Conservation (phyloP, 352 stramenopile genomes). For the Phytopythium litorale region DNA sequence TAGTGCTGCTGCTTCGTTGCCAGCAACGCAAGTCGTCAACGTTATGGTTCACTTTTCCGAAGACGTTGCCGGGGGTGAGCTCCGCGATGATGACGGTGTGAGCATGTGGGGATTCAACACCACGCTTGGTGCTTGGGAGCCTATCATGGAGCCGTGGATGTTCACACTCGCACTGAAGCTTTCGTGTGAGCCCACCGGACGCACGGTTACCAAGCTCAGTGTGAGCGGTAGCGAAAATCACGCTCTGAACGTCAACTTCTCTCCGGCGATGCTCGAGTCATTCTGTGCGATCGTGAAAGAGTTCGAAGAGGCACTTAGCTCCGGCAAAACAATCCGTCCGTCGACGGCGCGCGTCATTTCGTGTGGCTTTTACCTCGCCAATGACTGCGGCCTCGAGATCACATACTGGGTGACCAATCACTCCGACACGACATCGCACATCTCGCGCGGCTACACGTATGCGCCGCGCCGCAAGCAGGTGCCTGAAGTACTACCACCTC, state of each 20-base stretch:
- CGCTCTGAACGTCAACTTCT: conserved; percentile 69
- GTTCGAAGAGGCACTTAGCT: conserved; percentile 35
- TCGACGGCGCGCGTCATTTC: conserved; percentile 68
- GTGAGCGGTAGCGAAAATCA: conserved; percentile 53
- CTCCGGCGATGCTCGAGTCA: conserved; percentile 54
- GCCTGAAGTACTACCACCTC: conserved; percentile 40
- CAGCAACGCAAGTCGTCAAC: conserved; percentile 15
- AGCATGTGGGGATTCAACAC: conserved; percentile 81
- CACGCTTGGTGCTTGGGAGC: conserved; percentile 71
- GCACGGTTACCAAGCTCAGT: conserved; percentile 46
- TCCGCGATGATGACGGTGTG: conserved; percentile 63
- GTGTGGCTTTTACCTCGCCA: conserved; percentile 77
- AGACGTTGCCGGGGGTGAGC: conserved; percentile 31
- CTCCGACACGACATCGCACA: conserved; percentile 3
- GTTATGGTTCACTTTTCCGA: conserved; percentile 58
- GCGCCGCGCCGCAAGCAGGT: conserved; percentile 33
- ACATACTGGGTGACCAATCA: conserved; percentile 23
- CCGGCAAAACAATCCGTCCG: conserved; percentile 17
- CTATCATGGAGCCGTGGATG: conserved; percentile 74
- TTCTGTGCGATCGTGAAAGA: conserved; percentile 61
- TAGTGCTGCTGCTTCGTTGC: not conserved
- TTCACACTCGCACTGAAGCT: conserved; percentile 42
- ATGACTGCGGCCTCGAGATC: conserved; percentile 63
- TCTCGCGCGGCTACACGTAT: conserved; percentile 56
- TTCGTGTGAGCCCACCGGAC: conserved; percentile 34